These are phyloP conservation scores for Aspergillus ochraceoroseus DNA, from an alignment of 2,329 filamentous ascomycete species.

Conservation along the genomic window DNA sequence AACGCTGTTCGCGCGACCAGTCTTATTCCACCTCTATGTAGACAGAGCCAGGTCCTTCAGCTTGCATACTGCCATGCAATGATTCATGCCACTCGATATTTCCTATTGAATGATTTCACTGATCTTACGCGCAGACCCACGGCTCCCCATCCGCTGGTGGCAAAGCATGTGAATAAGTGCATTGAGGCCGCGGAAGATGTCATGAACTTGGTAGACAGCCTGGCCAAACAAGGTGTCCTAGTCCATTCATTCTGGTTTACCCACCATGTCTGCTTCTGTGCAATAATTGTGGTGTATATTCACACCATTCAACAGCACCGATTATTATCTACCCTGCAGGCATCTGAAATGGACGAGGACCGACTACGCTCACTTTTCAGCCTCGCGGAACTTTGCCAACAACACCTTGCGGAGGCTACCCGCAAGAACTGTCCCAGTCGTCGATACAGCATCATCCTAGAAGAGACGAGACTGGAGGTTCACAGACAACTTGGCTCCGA, in stretches of 20 bases:
- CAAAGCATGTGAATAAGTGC: conserved; percentile 42
- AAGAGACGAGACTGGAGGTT: conserved; percentile 44
- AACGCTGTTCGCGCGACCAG: conserved; percentile 36
- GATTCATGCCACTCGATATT: conserved; percentile 38
- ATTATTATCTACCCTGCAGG: conserved; percentile 19
- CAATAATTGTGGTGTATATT: conserved; percentile 42
- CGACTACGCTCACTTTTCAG: conserved; percentile 35
- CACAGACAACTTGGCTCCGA: conserved; percentile 31
- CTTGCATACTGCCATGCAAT: conserved; percentile 39
- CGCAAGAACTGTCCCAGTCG: conserved; percentile 46
- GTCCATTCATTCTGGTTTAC: conserved; percentile 44
- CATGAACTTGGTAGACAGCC: conserved; percentile 33
- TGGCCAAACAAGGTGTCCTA: conserved; percentile 35
- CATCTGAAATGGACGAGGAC: conserved; percentile 17
- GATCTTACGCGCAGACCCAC: conserved; percentile 32
- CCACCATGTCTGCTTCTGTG: conserved; percentile 43
- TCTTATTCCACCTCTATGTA: conserved; percentile 36
- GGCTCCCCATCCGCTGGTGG: conserved; percentile 30
- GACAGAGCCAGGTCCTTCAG: conserved; percentile 39
- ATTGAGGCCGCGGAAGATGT: conserved; percentile 43
- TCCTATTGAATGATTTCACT: conserved; percentile 37
- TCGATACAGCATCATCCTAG: conserved; percentile 48
- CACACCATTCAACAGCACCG: conserved; percentile 41
- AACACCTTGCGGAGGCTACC: conserved; percentile 46
- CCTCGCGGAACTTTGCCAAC: conserved; percentile 45